Base-by-base conservation (phyloP, 2,329 filamentous ascomycete genomes). In the Penicillium sp. region DNA sequence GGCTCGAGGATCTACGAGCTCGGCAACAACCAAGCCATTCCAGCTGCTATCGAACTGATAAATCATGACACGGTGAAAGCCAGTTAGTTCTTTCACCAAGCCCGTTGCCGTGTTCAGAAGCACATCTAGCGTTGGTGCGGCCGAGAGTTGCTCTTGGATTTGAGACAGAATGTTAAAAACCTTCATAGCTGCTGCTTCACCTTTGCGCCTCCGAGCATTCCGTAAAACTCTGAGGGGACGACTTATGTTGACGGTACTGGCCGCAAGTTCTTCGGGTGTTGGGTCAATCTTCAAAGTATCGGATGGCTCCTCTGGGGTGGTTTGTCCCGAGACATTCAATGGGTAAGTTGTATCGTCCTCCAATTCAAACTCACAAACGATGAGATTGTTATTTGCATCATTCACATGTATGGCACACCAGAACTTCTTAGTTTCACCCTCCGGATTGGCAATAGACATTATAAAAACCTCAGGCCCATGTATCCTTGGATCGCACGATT, bases 101-200 rank as follows among this genome's bases (percentile, higher is more conserved):
- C 91, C 91, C 0, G 93, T 88, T 3, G 94, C 73, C 5, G 92
- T 86, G 64, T 94, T 93, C 38, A 96, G 76, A 58, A 96, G 90
- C 1, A 71, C 79, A 1, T 91, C 85, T 0, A 96, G 75, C 59
- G 81, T 86, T 0, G 84, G 79, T 1, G 91, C 89, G 24, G 84
- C 82, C 4, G 89, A 83, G 12, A 96, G 77, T 69, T 96, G 91
- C 64, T 96, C 90, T 68, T 96, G 91, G 0, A 96, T 88, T 68
- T 96, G 91, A 1, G 89, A 90, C 83, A 96, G 89, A 61, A 96
- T 91, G 70, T 94, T 91, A 70, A 95, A 95, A 0, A 95, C 89
- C 64, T 95, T 90, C 90, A 96, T 94, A 0, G 89, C 88, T 90
- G 93, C 89, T 5, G 89, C 88, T 66, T 92, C 89, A 5, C 88